Evolutionary conservation across 768 basidiomycete genomes (phyloP), one percentile per base, ranked within the genome.

Genomic region (Kwoniella botswanensis): DNA sequence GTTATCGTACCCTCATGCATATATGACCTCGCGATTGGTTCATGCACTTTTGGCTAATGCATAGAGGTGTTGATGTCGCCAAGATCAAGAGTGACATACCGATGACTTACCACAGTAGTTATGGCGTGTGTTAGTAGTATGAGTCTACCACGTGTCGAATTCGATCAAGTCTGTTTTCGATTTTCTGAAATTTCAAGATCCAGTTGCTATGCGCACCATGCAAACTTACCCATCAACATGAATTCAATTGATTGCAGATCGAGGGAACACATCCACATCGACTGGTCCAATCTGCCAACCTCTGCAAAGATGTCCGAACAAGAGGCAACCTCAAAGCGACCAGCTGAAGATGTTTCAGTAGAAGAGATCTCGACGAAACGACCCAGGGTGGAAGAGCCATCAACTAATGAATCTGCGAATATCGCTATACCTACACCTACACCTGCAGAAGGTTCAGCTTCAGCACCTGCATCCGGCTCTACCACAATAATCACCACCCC

Each of bases 401-500:
- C 54, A 6, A 17, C 54, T 21, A 54, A 17, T 26, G 29, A 57
- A 29, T 29, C 26, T 21, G 21, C 50, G 29, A 24, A 57, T 15
- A 6, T n/a, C 12, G 18, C 55, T 22, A 11, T 29, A 24, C 11
- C 24, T 9, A n/a, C 12, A 13, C 4, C 22, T 11, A 35, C 44
- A 13, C 10, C 13, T 24, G 53, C 9, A 41, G 22, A 18, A 11
- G 21, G 11, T 9, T 52, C 35, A 24, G 17, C 15, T 42, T 35
- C 65, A 17, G 24, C 53, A n/a, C 17, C 42, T n/a, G 26, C 54
- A 24, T 56, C 64, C 29, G 64, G 64, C 22, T 42, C 35, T 21
- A 65, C 64, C 4, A 65, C 64, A 6, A 65, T 65, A 21, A 35
- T 65, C 15, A 65, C 64, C 21, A 65, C 64, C 7, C 64, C 64